Evolutionary conservation across 306 rosid genomes (phyloP), one percentile per base, ranked within the genome.

Genomic region (Lupinus albus): DNA sequence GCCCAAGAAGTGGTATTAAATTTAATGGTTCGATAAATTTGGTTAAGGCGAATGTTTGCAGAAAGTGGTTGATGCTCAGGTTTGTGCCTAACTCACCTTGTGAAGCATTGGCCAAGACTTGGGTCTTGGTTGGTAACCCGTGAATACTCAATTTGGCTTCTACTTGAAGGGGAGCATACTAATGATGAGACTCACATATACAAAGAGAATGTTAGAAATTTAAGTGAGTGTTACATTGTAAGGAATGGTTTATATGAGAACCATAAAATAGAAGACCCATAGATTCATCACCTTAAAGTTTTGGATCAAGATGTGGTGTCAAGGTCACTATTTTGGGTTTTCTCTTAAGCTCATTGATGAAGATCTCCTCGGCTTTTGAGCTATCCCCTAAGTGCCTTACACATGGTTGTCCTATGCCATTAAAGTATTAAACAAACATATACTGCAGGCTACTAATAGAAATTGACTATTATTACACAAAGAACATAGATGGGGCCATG

Each of bases 371-470:
- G 39, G 44, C 45, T 39, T 8, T 8, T 39, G 12, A 3, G 45
- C 45, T 39, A 39, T n/a, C 45, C 45, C 45, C 1, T 38, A 4
- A 38, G 10, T 38, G 44, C 44, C 44, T 38, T 38, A 38, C 11
- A 44, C 49, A 38, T 17, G 47, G 30, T 68, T 57, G 21, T 35
- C 4, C 47, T 46, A 17, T 11, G 50, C 28, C 47, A 30, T 58
- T 64, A 46, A 42, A 61, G 73, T 48, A 36, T 10, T 35, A 44
- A 69, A 3, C 44, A 54, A 62, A 39, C 20, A 13, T 3, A 56
- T 3, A 45, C 28, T 53, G 17, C n/a, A 71, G 28, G 55, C 46
- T 14, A 47, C 63, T 63, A 38, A 33, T 46, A 50, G 67, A 76
- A 32, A 33, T 55, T 45, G 53, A 56, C 15, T 38, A 64, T 25